Evolutionary conservation across 495 filamentous ascomycete genomes (phyloP).

Genomic region (Parathielavia appendiculata): DNA sequence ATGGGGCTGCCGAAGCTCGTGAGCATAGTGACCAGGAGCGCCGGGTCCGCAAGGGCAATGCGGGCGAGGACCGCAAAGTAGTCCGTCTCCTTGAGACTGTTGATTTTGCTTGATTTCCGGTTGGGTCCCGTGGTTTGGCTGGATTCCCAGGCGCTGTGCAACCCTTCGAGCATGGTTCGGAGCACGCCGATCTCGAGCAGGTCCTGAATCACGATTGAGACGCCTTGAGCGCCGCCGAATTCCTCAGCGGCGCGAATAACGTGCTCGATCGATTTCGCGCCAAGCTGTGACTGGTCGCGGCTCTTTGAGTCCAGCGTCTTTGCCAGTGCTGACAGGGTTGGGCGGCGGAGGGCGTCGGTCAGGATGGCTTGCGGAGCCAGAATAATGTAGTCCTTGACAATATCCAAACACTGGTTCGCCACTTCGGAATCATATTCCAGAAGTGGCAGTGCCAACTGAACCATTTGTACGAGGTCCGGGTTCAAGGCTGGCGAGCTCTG

Average conservation of each 20-base stretch:
- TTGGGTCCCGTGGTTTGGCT: conserved; percentile 75
- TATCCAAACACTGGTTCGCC: conserved; percentile 54
- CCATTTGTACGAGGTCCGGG: conserved; percentile 60
- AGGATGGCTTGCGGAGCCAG: conserved; percentile 74
- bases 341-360: conserved; percentile 53
- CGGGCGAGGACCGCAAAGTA: conserved; percentile 81
- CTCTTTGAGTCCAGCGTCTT: conserved; percentile 55
- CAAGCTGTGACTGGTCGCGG: conserved; percentile 58
- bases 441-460: conserved; percentile 62
- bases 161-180: conserved; percentile 58
- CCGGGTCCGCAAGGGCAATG: conserved; percentile 64
- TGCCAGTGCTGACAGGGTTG: conserved; percentile 54
- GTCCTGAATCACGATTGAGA: conserved; percentile 60
- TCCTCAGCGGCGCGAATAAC: conserved; percentile 64
- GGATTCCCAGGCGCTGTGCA: conserved; percentile 65
- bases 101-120: conserved; percentile 54
- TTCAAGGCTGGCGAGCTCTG: conserved; percentile 64
- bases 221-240: conserved; percentile 60
- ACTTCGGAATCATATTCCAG: conserved; percentile 58
- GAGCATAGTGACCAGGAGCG: conserved; percentile 58
- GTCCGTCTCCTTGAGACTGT: conserved; percentile 67
- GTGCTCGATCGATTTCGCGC: conserved; percentile 63
- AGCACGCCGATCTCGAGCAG: conserved; percentile 66
- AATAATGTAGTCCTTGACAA: conserved; percentile 68
- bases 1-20: conserved; percentile 34